Evolutionary conservation across 768 basidiomycete species (phyloP), one percentile per base, ranked within the genome.

Genomic region (Rubroboletus pulcherrimus): DNA sequence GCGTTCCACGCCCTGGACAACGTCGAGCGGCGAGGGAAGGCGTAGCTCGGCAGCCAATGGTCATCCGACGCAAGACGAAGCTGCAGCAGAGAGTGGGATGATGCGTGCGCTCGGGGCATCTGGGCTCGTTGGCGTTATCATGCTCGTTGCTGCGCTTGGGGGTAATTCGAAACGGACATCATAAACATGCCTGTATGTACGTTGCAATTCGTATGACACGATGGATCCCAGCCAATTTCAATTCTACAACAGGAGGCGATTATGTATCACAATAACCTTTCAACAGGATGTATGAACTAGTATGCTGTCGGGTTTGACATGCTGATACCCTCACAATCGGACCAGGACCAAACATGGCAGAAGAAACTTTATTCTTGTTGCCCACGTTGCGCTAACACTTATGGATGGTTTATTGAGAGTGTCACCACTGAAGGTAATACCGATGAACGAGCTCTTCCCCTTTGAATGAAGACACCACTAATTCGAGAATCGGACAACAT

Each of bases 81-180:
- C 50, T 47, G 57, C 68, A 14, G 59, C 57, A n/a, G 56, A 71
- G 58, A 69, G 70, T 24, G 58, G 57, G 12, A 7, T 60, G 14
- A 44, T 67, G 49, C 68, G 68, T 9, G 65, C 61, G 10, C 63
- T 69, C 17, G 67, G 63, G 0, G 70, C 68, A n/a, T 61, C 70
- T 11, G 68, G 65, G 3, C 59, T 69, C 4, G 51, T 71, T 19
- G 58, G 60, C 10, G 24, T 71, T 21, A 71, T 69, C 33, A 43
- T 69, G 44, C 61, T 71, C 26, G 44, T 69, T 31, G 40, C 70
- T 24, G 55, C 64, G 15, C 45, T 66, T 15, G 51, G 53, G 9
- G 44, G 54, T 42, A 45, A 34, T 55, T 51, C 66, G 19, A 66
- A 56, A 48, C 57, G 53, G 57, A 55, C 56, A 33, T 55, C 41